phyloP scores from a whole-genome alignment of 306 rosid genomes.

The Cucumis hystrix region DNA sequence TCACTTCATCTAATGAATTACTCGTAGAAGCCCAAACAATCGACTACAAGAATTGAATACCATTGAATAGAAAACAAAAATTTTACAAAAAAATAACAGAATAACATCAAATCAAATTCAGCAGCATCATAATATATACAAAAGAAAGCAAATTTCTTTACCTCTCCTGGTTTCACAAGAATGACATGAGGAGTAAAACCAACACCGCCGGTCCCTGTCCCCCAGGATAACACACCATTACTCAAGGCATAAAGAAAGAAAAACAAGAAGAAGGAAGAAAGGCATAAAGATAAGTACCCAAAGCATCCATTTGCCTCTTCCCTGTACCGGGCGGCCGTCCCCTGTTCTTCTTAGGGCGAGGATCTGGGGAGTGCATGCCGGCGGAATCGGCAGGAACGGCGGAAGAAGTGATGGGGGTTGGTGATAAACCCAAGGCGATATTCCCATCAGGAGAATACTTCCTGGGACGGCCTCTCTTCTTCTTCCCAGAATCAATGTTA shows the following conservation, averaged over 20 bases:
- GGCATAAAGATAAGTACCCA: slow-evolving; percentile 26
- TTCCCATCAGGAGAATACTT: slow-evolving; percentile 72
- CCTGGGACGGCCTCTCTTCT: slow-evolving; percentile 94
- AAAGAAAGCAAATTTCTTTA: not conserved
- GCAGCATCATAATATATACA: not conserved
- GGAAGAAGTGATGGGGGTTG: slow-evolving; percentile 40
- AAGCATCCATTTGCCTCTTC: slow-evolving; percentile 68
- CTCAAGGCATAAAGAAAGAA: not conserved
- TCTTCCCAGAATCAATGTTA: slow-evolving; percentile 50
- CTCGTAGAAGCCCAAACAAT: not conserved
- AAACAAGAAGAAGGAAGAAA: not conserved
- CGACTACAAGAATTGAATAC: not conserved
- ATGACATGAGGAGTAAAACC: slow-evolving; percentile 7
- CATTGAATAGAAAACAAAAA: not conserved
- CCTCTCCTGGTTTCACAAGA: slow-evolving; percentile 8
- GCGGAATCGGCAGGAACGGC: slow-evolving; percentile 38
- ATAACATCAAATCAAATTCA: not conserved
- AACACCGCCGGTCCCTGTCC: slow-evolving; percentile 1
- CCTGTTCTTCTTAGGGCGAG: slow-evolving; percentile 36
- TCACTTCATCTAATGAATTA: not conserved
- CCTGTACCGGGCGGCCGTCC: slow-evolving; percentile 93
- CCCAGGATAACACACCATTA: not conserved
- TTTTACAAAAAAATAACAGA: not conserved
- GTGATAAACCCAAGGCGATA: slow-evolving; percentile 61
- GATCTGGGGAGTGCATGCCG: slow-evolving; percentile 43